Evolutionary conservation across 2,329 filamentous ascomycete species (phyloP).

Genomic region (Colletotrichum cordylinicola): DNA sequence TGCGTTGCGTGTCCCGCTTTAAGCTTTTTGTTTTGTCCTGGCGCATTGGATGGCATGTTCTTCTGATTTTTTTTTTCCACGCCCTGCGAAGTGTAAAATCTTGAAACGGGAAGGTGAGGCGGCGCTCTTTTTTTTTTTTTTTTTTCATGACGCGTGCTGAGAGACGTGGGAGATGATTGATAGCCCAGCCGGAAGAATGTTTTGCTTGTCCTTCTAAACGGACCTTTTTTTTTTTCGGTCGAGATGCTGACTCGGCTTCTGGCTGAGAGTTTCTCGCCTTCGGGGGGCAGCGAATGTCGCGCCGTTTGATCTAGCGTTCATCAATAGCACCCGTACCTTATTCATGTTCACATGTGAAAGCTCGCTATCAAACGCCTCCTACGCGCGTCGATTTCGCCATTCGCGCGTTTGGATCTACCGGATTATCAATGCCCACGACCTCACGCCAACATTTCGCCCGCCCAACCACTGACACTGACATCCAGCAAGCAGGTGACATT

Average conservation of each 20-base stretch:
- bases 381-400: neutral
- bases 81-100: neutral
- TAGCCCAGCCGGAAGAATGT: neutral
- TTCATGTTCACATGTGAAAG: neutral
- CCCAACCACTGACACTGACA: neutral
- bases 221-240: neutral
- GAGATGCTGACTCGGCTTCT: neutral
- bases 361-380: neutral
- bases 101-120: neutral
- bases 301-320: neutral
- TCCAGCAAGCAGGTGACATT: no score
- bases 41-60: neutral
- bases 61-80: neutral
- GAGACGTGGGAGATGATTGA: neutral
- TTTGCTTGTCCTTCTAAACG: neutral
- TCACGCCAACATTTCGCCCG: neutral
- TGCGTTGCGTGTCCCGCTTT: neutral
- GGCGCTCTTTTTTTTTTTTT: no score
- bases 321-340: neutral
- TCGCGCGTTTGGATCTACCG: no score
- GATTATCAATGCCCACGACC: neutral
- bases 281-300: neutral
- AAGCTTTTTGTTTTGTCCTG: neutral
- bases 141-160: neutral
- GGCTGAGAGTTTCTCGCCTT: neutral